Evolutionary conservation across 768 basidiomycete genomes (phyloP), one percentile per base, ranked within the genome.

Genomic region (Gloeostereum incarnatum): DNA sequence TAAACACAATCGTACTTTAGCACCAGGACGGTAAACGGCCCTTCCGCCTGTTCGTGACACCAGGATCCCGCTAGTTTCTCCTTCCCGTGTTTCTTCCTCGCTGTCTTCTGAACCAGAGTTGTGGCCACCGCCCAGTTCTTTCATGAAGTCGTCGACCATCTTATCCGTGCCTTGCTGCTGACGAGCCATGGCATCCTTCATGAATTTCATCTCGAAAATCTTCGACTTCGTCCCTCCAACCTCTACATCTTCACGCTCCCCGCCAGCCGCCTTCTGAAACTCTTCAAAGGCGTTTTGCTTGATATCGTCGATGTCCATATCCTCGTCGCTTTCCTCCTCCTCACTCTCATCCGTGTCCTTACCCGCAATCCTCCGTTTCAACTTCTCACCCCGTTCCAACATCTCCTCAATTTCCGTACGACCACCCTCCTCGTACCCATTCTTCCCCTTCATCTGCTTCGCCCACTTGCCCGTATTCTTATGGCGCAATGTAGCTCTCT

Each of bases 161-260:
- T 68, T 68, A 41, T 80, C 66, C 1, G 73, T 76, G 38, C 68
- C 66, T 6, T 56, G 63, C 48, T 71, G 61, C 40, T 80, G 72
- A 45, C 88, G 68, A 4, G 74, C 75, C 64, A 84, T 79, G 0
- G 90, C 93, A 32, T 92, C 83, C 57, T 85, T 82, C 94, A 99
- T 99, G 60, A 98, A 99, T 62, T 96, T 97, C 96, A 98, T 97
- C 45, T 77, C 72, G 55, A 96, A 85, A 7, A 97, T 76, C 59
- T 82, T 85, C 35, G 66, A 59, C 48, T 73, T 73, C 51, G 62
- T 59, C 16, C 55, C 62, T 17, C 29, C 48, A 19, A 47, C 40
- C 5, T 41, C 45, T 13, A 36, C 39, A 32, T 44, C 45, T 5
- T 52, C 54, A 9, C 56, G 56, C 7, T 57, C 66, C 23, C 66